A percentile compares a stretch with the other conserved stretches of the same genome.
These are phyloP conservation scores for Exophiala spinifera DNA, from an alignment of 2,329 filamentous ascomycete species.

Conservation along the genomic window DNA sequence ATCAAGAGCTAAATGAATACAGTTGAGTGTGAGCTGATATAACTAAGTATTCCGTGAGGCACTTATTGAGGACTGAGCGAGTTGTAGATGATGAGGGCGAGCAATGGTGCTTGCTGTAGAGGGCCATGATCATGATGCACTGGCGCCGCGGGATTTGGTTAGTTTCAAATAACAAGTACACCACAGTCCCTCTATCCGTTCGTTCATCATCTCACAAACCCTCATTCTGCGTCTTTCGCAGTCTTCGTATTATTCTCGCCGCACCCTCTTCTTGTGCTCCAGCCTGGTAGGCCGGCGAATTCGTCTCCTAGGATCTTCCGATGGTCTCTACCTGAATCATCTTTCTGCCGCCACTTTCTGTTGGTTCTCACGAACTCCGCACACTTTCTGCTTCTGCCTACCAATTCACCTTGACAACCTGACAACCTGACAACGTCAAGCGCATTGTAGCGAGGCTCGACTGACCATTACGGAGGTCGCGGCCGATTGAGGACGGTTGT, in stretches of 20 bases:
- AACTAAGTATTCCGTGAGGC: too few species aligned
- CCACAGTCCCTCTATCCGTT: neutral
- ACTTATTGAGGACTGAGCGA: too few species aligned
- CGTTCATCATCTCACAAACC: neutral
- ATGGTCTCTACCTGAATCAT: neutral
- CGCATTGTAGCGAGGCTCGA: neutral
- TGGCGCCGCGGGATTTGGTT: neutral
- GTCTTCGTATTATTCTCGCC: neutral
- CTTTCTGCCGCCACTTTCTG: neutral
- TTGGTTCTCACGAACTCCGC: neutral
- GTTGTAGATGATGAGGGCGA: too few species aligned
- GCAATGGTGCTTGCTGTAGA: too few species aligned
- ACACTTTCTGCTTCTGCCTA: neutral
- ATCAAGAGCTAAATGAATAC: too few species aligned
- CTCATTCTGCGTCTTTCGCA: neutral
- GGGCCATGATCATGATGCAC: neutral
- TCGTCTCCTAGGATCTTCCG: neutral
- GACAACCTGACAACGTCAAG: neutral
- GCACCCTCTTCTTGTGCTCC: neutral
- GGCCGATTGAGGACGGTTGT: neutral
- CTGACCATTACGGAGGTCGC: conserved; percentile 8
- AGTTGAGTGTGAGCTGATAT: too few species aligned
- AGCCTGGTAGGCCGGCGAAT: neutral
- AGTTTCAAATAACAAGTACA: neutral
- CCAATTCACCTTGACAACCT: neutral